Percentiles rank a stretch among this genome's conserved stretches.
These are phyloP conservation scores for Flaveria brownii DNA, from an alignment of 129 eudicot species.

Conservation along the genomic window DNA sequence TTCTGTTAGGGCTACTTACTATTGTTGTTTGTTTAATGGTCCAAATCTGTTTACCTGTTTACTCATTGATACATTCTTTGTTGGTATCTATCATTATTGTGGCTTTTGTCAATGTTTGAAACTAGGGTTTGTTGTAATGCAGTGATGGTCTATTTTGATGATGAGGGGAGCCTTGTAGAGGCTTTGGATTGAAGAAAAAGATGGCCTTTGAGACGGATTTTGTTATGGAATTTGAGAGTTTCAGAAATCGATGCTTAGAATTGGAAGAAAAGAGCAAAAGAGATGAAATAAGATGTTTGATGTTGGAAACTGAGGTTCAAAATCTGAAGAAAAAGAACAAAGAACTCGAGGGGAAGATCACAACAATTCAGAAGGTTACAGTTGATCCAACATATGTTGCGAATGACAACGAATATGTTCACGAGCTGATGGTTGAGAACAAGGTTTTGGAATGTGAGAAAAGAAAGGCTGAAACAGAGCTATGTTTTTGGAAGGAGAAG, in stretches of 20 bases:
- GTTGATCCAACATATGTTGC: conserved; percentile 28
- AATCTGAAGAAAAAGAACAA: conserved; percentile 41
- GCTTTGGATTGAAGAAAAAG: conserved; percentile 8
- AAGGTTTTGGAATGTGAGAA: conserved; percentile 65
- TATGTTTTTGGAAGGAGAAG: conserved; percentile 44
- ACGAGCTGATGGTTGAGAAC: conserved; percentile 50
- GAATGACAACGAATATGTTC: conserved; percentile 28
- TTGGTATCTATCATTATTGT: too few species aligned
- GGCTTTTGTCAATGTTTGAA: not conserved
- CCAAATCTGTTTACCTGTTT: not conserved
- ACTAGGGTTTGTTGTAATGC: conserved; percentile 24
- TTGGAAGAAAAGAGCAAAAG: conserved; percentile 37
- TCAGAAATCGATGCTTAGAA: conserved; percentile 30
- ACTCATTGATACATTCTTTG: too few species aligned
- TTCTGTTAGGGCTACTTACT: conserved; percentile 10
- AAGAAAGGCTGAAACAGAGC: conserved; percentile 46
- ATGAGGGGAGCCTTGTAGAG: not conserved
- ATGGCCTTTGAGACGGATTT: conserved; percentile 23
- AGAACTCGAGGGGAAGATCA: conserved; percentile 41
- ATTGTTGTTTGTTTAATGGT: conserved; percentile 2
- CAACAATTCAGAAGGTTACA: conserved; percentile 2
- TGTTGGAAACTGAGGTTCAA: conserved; percentile 43
- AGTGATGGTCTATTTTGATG: not conserved
- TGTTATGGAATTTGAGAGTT: conserved; percentile 30
- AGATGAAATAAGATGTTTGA: conserved; percentile 34